Evolutionary conservation across 2,329 filamentous ascomycete genomes (phyloP), one percentile per base, ranked within the genome.

Genomic region (Arthrobotrys entomopaga): DNA sequence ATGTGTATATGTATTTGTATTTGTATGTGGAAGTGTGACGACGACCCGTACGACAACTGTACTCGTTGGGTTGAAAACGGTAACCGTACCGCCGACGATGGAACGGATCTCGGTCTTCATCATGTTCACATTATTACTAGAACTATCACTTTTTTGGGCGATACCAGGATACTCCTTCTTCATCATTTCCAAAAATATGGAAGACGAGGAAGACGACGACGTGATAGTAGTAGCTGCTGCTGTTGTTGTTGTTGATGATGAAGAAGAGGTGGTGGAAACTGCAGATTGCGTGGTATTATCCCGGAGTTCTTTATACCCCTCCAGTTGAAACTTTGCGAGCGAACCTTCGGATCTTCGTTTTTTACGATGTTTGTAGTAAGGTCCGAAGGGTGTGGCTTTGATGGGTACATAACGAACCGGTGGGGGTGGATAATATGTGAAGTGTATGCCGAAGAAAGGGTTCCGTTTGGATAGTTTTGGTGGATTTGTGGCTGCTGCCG

Each of bases 401-500:
- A 61, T 49, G 2, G 52, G 34, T 2, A 49, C 48, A 1, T n/a
- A 15, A 0, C 50, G 38, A 4, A 49, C 3, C 13, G 56, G 15
- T 3, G 48, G 38, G 1, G 65, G 46, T 2, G 11, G 3, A 22
- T 65, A 66, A 34, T 65, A 73, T 1, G 29, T 24, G 16, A 73
- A 65, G 20, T 49, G 60, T 8, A 66, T 61, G 26, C 61, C 61
- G 38, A 73, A 73, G 69, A 73, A 73, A 2, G 69, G 69, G 2
- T 43, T 19, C 2, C 61, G 61, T 22, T 34, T 34, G 2, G 29
- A 34, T 34, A 34, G 6, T 7, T 10, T 34, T 34, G 29, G 29
- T 34, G 29, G 29, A 10, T n/a, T n/a, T n/a, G n/a, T n/a, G n/a
- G n/a, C n/a, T n/a, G 29, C 1, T 2, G 29, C 1, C 7, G 29